Percentiles rank a stretch among this genome's conserved stretches.
Conservation (phyloP, 192 early-diverging fungal genomes). For the Umbelopsis ramanniana region DNA sequence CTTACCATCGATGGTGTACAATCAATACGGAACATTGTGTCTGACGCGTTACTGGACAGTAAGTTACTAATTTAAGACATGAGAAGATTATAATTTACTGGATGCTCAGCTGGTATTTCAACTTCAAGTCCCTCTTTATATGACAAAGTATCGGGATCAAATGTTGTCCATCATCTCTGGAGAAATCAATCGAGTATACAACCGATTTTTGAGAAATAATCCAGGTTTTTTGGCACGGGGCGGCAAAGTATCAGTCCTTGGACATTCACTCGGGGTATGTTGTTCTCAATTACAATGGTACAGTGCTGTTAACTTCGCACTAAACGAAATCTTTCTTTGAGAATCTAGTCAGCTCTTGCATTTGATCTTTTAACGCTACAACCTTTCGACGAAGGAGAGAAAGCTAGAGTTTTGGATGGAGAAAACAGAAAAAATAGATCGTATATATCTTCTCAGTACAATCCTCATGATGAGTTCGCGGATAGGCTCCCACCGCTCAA, state of each 20-base stretch:
- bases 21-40: constrained; percentile 71
- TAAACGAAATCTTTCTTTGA: not conserved
- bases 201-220: constrained; percentile 64
- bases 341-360: constrained; percentile 52
- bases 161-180: constrained; percentile 73
- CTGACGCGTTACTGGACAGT: constrained; percentile 79
- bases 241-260: constrained; percentile 71
- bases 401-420: constrained; percentile 26
- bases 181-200: constrained; percentile 73
- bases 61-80: constrained; percentile 5
- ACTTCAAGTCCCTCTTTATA: constrained; percentile 69
- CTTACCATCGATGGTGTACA: constrained; percentile 77
- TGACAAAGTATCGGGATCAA: constrained; percentile 74
- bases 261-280: constrained; percentile 67
- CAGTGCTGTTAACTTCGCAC: not conserved
- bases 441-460: constrained; percentile 16
- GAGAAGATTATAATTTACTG: not conserved
- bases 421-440: not conserved
- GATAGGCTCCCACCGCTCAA: constrained; percentile 45
- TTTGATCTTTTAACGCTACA: constrained; percentile 76
- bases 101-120: not conserved
- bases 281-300: not conserved
- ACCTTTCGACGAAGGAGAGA: constrained; percentile 42
- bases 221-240: constrained; percentile 61
- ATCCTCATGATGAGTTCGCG: constrained; percentile 11